These are phyloP conservation scores for Biscutella laevigata DNA, from an alignment of 441 rosid species.

Conservation along the genomic window DNA sequence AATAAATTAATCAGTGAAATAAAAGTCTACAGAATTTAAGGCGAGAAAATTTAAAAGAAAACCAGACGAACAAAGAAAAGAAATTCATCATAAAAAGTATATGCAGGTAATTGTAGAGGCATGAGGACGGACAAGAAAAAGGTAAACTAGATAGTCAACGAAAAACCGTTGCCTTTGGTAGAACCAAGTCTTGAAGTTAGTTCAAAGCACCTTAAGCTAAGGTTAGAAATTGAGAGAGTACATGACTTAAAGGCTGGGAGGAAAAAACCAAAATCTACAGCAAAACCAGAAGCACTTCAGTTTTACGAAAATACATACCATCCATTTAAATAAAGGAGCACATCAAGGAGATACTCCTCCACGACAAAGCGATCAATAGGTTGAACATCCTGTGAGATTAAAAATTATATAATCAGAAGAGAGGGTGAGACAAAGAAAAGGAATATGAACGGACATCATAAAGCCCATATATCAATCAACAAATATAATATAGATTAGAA, in stretches of 20 bases:
- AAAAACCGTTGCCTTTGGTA: background rate
- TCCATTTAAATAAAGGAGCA: constrained; percentile 92
- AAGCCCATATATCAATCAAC: constrained; percentile 14
- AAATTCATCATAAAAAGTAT: background rate
- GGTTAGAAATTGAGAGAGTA: background rate
- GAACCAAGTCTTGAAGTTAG: background rate
- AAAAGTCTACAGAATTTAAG: constrained; percentile 31
- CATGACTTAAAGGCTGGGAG: background rate
- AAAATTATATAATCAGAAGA: constrained; percentile 10
- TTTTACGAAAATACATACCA: constrained; percentile 50
- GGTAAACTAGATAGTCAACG: background rate
- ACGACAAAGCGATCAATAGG: constrained; percentile 91
- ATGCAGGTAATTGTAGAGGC: background rate
- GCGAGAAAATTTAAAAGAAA: background rate
- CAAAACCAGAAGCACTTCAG: background rate
- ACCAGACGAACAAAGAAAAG: background rate
- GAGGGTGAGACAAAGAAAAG: background rate
- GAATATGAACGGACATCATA: background rate
- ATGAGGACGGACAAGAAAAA: background rate
- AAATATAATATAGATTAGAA: background rate
- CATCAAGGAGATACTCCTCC: constrained; percentile 94
- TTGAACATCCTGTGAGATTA: constrained; percentile 67
- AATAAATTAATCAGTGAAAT: constrained; percentile 46
- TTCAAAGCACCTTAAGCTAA: background rate
- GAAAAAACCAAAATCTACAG: constrained; percentile 3